Base-by-base conservation (phyloP, 192 early-diverging fungal species). In the Backusella circina region DNA sequence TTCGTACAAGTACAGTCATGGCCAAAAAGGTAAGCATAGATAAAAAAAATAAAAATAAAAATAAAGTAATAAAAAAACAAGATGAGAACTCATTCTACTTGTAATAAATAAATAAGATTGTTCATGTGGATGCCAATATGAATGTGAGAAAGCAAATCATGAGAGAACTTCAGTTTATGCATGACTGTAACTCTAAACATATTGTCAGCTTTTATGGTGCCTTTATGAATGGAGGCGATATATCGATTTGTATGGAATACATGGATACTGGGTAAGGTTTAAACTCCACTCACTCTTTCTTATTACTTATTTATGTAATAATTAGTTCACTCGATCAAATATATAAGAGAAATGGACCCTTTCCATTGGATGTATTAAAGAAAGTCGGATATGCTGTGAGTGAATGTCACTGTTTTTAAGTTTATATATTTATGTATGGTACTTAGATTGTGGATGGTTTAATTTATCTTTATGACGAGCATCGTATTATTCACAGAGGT, bases 161-260 rank as follows among this genome's bases (percentile, higher is more conserved):
- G 77, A 91, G 95, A 67, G 97, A 99, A 80, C 89, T 99, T 71
- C 91, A 96, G 80, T 94, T 98, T 78, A 87, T 99, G 80, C 94
- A 96, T 84, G 94, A 95, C 76, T 98, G 96, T 86, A 93, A 93
- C 77, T 94, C 93, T n/a, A 90, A 91, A 54, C 93, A 97, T 75
- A 98, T 98, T 77, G 95, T 99, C 31, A 92, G 92, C 32, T 99
- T 96, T 80, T 99, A 96, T 77, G 97, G 97, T 37, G 95, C 97
- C 28, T 99, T 94, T 72, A 85, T 92, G 73, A 90, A 88, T 73
- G 86, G 86, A 36, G 90, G 90, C 54, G 91, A 92, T 81, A 90
- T 99, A 69, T 94, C 91, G 39, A 94, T 98, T 75, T 97, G 96
- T 85, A 93, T 99, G 92, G 97, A 98, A 87, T 97, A 90, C 81